A percentile compares a stretch with the other conserved stretches of the same genome.
Conservation (phyloP, 371 early-diverging fungal genomes). For the Mucor mucedo region DNA sequence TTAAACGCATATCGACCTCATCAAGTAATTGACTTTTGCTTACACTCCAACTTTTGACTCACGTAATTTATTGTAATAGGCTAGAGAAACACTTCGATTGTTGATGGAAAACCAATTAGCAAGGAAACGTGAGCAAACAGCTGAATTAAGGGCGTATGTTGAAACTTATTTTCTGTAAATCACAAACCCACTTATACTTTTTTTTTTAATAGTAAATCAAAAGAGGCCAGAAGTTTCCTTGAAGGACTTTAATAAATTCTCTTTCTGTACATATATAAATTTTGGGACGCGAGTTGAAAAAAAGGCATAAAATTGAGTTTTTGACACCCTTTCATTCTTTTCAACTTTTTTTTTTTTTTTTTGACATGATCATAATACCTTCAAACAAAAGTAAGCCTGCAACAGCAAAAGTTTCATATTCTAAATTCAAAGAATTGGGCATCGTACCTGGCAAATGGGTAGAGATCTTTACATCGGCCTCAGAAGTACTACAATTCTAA, state of each 20-base stretch:
- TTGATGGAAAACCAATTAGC: conserved; percentile 75
- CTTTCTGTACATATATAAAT: background rate
- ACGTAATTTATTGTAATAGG: conserved; percentile 27
- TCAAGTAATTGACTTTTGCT: conserved; percentile 46
- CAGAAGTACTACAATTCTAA: background rate
- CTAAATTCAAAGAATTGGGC: conserved; percentile 12
- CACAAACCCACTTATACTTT: background rate
- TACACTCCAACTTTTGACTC: background rate
- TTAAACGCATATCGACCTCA: conserved; percentile 76
- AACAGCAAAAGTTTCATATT: conserved; percentile 32
- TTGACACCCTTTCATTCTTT: background rate
- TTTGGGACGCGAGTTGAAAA: conserved; percentile 1
- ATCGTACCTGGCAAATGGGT: conserved; percentile 32
- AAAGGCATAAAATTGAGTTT: background rate
- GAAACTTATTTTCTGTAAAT: background rate
- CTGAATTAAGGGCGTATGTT: conserved; percentile 55
- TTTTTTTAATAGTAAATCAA: conserved; percentile 11
- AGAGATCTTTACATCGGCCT: conserved; percentile 7
- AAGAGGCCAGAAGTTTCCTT: conserved; percentile 8
- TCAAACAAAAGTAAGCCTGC: conserved; percentile 19
- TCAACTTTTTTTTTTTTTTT: background rate
- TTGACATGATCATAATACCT: conserved; percentile 20
- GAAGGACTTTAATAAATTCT: conserved; percentile 1
- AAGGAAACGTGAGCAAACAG: conserved; percentile 56
- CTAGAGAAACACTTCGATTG: conserved; percentile 72